phyloP scores from a whole-genome alignment of 352 stramenopile species.

The Pilasporangium apinafurcum region DNA sequence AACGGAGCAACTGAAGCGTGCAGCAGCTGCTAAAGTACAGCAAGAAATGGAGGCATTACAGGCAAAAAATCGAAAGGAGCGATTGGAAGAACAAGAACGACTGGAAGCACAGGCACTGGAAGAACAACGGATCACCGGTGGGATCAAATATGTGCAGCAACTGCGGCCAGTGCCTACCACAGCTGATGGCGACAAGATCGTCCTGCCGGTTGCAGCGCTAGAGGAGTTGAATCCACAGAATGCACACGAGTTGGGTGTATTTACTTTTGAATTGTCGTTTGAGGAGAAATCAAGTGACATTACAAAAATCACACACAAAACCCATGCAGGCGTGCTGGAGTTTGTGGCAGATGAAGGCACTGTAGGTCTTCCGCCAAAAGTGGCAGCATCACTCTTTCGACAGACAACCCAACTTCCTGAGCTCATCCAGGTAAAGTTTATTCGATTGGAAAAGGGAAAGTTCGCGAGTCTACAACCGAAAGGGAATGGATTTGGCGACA shows the following conservation, averaged over 20 bases:
- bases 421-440: constrained; percentile 55
- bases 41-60: constrained; percentile 37
- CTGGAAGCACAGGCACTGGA: constrained; percentile 47
- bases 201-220: constrained; percentile 64
- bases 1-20: constrained; percentile 45
- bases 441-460: constrained; percentile 65
- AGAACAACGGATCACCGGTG: constrained; percentile 62
- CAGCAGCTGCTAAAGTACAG: constrained; percentile 26
- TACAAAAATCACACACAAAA: constrained; percentile 17
- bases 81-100: constrained; percentile 26
- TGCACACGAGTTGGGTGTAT: constrained; percentile 65
- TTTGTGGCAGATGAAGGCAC: constrained; percentile 76
- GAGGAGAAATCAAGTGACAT: too few relatives aligned
- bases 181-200: constrained; percentile 71
- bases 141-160: constrained; percentile 53
- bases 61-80: constrained; percentile 33
- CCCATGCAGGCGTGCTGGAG: constrained; percentile 72
- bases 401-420: constrained; percentile 13
- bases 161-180: constrained; percentile 38
- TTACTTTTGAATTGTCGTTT: constrained; percentile 76
- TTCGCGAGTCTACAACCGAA: constrained; percentile 63
- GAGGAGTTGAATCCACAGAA: constrained; percentile 73
- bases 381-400: constrained; percentile 61
- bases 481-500: constrained; percentile 61
- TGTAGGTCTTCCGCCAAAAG: constrained; percentile 71